Percentiles rank a stretch among this genome's conserved stretches.
Conservation (phyloP, 1,284 basidiomycete genomes). For the Leccinum griseonigrum region DNA sequence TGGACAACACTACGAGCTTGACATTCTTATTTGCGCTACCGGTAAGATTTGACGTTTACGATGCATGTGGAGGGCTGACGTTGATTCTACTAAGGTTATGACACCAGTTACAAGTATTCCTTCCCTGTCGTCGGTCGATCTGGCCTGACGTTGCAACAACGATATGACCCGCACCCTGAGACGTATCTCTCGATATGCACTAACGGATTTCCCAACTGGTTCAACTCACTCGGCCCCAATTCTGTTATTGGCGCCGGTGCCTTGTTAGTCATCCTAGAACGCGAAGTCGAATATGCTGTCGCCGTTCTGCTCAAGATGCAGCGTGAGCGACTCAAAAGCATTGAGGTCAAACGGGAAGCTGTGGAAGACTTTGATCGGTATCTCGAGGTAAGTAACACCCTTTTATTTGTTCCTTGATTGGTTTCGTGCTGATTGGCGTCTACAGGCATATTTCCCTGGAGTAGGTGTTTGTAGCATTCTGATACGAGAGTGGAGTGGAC, state of each 20-base stretch:
- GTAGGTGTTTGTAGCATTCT: constrained; percentile 22
- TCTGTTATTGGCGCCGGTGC: constrained; percentile 26
- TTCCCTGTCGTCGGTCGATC: constrained; percentile 53
- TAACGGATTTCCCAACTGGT: constrained; percentile 64
- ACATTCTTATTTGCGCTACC: constrained; percentile 60
- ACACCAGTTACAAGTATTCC: constrained; percentile 48
- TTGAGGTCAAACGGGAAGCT: constrained; percentile 54
- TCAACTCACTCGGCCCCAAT: constrained; percentile 56
- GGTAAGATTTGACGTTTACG: constrained; percentile 28
- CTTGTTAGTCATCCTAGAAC: constrained; percentile 52
- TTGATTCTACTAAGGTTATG: constrained; percentile 39
- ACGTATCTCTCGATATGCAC: constrained; percentile 55
- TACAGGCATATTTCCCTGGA: constrained; percentile 48
- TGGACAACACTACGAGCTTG: constrained; percentile 51
- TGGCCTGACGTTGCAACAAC: constrained; percentile 46
- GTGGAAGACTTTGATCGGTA: constrained; percentile 59
- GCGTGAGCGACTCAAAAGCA: constrained; percentile 56
- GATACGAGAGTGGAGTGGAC: no score
- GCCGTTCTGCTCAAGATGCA: constrained; percentile 56
- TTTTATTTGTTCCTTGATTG: background rate
- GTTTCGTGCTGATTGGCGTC: background rate
- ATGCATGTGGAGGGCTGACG: background rate
- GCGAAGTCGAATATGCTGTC: constrained; percentile 53
- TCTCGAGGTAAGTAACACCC: constrained; percentile 39
- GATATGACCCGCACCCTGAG: constrained; percentile 50